Evolutionary conservation across 2,329 filamentous ascomycete species (phyloP).

Genomic region (Esteya vermicola): DNA sequence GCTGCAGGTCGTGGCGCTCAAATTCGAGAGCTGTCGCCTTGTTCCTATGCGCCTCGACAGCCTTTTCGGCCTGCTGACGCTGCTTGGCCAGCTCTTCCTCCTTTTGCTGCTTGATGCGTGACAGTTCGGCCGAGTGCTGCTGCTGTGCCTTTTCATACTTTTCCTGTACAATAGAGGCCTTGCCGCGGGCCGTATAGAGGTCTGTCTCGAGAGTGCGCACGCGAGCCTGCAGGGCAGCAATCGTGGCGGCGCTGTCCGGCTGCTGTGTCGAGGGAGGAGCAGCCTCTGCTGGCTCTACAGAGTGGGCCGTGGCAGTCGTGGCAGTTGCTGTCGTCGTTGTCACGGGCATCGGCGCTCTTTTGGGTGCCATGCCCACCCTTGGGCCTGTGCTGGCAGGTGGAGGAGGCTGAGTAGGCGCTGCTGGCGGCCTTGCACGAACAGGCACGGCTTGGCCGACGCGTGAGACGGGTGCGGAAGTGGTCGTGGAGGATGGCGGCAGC

Average conservation of each 20-base stretch:
- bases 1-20: constrained; percentile 54
- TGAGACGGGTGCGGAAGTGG: too few species aligned
- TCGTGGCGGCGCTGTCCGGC: not conserved
- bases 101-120: constrained; percentile 46
- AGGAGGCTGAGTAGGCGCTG: too few species aligned
- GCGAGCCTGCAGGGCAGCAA: constrained; percentile 35
- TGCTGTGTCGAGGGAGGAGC: too few species aligned
- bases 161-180: constrained; percentile 60
- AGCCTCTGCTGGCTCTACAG: too few species aligned
- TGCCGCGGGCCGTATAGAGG: constrained; percentile 50
- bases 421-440: too few species aligned
- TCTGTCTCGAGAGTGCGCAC: constrained; percentile 39
- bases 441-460: too few species aligned
- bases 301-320: not conserved
- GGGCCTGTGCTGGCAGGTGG: too few species aligned
- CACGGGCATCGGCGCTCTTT: too few species aligned
- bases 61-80: constrained; percentile 48
- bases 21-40: constrained; percentile 60
- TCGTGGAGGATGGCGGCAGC: too few species aligned
- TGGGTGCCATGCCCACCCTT: too few species aligned
- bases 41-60: constrained; percentile 49
- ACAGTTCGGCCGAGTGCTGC: constrained; percentile 48
- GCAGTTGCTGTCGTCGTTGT: too few species aligned
- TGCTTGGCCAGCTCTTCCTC: constrained; percentile 50
- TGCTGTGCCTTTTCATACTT: constrained; percentile 49